Conservation (phyloP, 2,329 filamentous ascomycete species). For the Cercospora berteroae region DNA sequence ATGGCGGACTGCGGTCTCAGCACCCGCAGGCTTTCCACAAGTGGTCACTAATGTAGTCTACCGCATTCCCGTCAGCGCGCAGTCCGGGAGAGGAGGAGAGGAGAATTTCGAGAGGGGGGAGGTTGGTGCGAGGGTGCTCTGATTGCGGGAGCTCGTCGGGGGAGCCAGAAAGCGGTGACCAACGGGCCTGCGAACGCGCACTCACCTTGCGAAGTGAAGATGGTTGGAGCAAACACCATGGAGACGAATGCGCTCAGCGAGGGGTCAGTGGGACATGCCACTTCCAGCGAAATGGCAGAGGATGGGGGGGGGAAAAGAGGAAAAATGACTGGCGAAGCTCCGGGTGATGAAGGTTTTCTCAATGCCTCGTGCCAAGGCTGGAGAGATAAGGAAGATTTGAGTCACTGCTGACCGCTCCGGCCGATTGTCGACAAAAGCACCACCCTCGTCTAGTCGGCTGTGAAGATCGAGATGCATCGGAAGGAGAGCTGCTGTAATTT, state of each 20-base stretch:
- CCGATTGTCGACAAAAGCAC: not conserved
- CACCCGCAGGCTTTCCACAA: conserved; percentile 66
- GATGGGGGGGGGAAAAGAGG: not conserved
- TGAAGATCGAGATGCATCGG: not conserved
- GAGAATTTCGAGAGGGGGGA: not conserved
- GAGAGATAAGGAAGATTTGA: not conserved
- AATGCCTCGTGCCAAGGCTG: not conserved
- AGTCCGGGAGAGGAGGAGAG: not conserved
- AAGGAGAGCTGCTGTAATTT: not conserved
- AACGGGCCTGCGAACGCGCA: not conserved
- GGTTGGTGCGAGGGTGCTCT: not conserved
- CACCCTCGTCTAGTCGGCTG: not conserved
- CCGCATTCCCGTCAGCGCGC: conserved; percentile 1
- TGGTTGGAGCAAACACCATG: conserved; percentile 51
- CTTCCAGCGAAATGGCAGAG: conserved; percentile 9
- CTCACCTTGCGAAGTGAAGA: conserved; percentile 54
- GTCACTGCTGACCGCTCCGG: not conserved
- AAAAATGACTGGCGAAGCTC: not conserved
- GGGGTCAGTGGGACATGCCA: conserved; percentile 3
- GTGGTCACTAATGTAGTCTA: conserved; percentile 68
- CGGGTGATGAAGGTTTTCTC: conserved; percentile 5
- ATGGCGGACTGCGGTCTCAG: conserved; percentile 35
- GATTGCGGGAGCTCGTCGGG: not conserved
- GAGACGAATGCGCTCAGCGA: conserved; percentile 14
- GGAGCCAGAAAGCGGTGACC: conserved; percentile 6